Percentiles rank a stretch among this genome's conserved stretches.
Conservation (phyloP, 257 asterid genomes). For the Plantago major region DNA sequence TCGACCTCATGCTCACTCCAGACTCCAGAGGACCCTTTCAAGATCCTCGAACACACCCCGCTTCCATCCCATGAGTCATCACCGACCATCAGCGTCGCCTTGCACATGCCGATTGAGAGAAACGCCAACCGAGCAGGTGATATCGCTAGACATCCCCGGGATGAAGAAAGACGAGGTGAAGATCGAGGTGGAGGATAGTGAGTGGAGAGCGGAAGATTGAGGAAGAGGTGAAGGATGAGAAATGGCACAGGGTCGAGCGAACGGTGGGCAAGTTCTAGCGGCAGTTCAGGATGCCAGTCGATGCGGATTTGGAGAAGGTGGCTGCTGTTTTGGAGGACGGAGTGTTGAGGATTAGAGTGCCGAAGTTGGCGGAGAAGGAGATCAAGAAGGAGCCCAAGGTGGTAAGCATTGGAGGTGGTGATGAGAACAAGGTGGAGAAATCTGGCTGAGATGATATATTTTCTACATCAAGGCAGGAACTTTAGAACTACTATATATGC, state of each 20-base stretch:
- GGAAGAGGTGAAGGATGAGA: conserved; percentile 58
- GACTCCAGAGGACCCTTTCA: conserved; percentile 42
- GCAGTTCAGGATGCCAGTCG: conserved; percentile 67
- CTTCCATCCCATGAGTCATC: conserved; percentile 19
- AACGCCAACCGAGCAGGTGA: conserved; percentile 48
- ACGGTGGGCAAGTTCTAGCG: conserved; percentile 70
- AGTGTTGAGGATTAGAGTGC: conserved; percentile 58
- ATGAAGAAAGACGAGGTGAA: conserved; percentile 59
- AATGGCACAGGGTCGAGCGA: conserved; percentile 83
- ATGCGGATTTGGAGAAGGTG: conserved; percentile 56
- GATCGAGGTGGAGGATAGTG: conserved; percentile 60
- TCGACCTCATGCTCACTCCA: conserved; percentile 30
- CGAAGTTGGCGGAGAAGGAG: conserved; percentile 50
- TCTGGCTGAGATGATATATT: no score
- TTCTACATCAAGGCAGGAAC: no score
- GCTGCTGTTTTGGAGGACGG: conserved; percentile 68
- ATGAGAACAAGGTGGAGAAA: no score
- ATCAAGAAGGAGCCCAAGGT: conserved; percentile 49
- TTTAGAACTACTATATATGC: no score
- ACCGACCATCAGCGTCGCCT: conserved; percentile 27
- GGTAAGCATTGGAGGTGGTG: conserved; percentile 29
- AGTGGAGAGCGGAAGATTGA: conserved; percentile 68
- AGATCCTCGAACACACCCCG: conserved; percentile 39
- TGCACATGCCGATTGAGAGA: conserved; percentile 82
- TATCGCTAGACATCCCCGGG: conserved; percentile 67